A percentile compares a stretch with the other conserved stretches of the same genome.
These are phyloP conservation scores for Penicillium nordicum DNA, from an alignment of 2,329 filamentous ascomycete species.

Conservation along the genomic window DNA sequence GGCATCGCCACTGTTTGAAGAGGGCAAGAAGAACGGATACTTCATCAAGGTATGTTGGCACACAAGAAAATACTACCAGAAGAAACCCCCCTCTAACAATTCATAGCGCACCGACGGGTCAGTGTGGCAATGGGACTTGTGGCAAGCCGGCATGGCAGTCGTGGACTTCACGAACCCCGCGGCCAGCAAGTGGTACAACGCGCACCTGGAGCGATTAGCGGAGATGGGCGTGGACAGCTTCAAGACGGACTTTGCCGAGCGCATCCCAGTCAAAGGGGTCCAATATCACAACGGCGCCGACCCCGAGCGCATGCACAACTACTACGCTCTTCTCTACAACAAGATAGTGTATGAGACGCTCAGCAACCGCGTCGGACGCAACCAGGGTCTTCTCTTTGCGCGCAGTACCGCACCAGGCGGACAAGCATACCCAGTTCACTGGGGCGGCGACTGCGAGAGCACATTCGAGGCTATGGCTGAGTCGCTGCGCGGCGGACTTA, in stretches of 20 bases:
- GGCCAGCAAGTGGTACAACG: constrained; percentile 62
- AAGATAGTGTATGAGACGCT: constrained; percentile 65
- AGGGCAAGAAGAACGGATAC: constrained; percentile 62
- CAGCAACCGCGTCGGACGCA: constrained; percentile 49
- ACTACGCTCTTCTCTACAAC: constrained; percentile 72
- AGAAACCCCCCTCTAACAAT: neutral
- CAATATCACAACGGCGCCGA: constrained; percentile 62
- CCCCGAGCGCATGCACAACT: constrained; percentile 70
- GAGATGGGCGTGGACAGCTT: constrained; percentile 67
- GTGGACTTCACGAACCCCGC: constrained; percentile 72
- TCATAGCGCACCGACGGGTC: constrained; percentile 59
- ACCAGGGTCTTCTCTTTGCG: constrained; percentile 64
- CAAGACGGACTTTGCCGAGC: constrained; percentile 74
- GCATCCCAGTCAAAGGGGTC: constrained; percentile 64
- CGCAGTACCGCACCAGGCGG: constrained; percentile 65
- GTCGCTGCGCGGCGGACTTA: constrained; percentile 63
- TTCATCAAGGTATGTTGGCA: constrained; percentile 52
- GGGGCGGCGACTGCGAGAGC: constrained; percentile 73
- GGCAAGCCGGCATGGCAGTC: constrained; percentile 73
- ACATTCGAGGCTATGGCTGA: constrained; percentile 72
- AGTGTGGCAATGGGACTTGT: constrained; percentile 72
- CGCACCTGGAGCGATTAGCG: constrained; percentile 61
- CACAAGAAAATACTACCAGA: neutral
- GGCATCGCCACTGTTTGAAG: constrained; percentile 62
- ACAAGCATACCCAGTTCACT: constrained; percentile 66